Conservation (phyloP, 2,329 filamentous ascomycete genomes). For the Colletotrichum sp. region DNA sequence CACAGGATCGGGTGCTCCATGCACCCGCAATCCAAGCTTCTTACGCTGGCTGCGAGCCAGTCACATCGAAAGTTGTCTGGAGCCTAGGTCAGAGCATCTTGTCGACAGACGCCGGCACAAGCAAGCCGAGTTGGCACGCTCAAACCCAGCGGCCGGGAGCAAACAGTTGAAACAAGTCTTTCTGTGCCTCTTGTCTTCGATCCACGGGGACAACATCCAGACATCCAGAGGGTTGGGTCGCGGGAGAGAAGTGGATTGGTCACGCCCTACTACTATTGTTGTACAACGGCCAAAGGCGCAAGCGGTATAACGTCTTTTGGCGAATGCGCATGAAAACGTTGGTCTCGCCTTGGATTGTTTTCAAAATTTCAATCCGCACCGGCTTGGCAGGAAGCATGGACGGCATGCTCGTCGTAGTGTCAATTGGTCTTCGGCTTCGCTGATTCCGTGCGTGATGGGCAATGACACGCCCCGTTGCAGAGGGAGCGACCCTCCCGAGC, state of each 20-base stretch:
- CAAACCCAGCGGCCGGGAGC: not conserved
- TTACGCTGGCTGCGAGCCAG: not conserved
- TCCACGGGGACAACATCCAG: conserved; percentile 1
- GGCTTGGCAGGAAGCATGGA: not conserved
- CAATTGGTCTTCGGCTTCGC: not conserved
- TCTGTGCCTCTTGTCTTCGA: conserved; percentile 13
- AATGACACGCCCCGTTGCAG: not conserved
- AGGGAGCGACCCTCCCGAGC: not conserved
- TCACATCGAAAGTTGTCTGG: not conserved
- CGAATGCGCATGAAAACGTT: not conserved
- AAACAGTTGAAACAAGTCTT: conserved; percentile 5
- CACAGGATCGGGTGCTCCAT: not conserved
- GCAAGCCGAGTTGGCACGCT: not conserved
- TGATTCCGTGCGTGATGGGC: not conserved
- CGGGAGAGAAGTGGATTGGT: not conserved
- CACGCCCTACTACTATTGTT: not conserved
- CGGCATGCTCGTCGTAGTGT: not conserved
- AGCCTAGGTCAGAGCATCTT: not conserved
- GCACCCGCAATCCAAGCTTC: not conserved
- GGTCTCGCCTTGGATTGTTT: not conserved
- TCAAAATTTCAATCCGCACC: not conserved
- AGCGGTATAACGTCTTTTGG: conserved; percentile 13
- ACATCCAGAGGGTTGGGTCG: conserved; percentile 7
- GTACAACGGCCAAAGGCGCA: not conserved
- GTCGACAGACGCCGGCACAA: not conserved